A percentile compares a stretch with the other conserved stretches of the same genome.
These are phyloP conservation scores for Acer campestre DNA, from an alignment of 345 rosid species.

Conservation along the genomic window DNA sequence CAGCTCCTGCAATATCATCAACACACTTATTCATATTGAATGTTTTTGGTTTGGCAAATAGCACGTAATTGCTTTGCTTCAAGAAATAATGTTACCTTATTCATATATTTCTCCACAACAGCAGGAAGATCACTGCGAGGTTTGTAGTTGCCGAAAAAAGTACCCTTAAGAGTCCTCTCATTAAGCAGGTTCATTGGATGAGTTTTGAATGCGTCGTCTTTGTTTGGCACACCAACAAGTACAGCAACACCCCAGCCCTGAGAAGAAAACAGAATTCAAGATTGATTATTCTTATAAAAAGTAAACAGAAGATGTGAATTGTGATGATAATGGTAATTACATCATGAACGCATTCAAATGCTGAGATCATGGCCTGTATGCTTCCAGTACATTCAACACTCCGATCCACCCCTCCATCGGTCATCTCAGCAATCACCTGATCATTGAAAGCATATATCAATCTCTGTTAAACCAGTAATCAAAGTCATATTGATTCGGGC, in stretches of 20 bases:
- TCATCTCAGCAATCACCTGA: slow-evolving; percentile 77
- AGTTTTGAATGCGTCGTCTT: slow-evolving; percentile 63
- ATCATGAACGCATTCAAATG: slow-evolving; percentile 87
- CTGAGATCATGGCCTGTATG: slow-evolving; percentile 75
- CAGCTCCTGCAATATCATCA: slow-evolving; percentile 37
- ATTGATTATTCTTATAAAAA: background rate
- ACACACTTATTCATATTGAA: too few species aligned
- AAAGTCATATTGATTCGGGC: slow-evolving; percentile 3
- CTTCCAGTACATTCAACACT: slow-evolving; percentile 81
- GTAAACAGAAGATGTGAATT: background rate
- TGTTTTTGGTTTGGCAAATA: too few species aligned
- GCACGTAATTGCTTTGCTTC: background rate
- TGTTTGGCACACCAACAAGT: slow-evolving; percentile 66
- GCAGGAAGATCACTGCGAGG: slow-evolving; percentile 64
- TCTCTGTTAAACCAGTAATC: background rate
- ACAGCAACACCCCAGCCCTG: slow-evolving; percentile 89
- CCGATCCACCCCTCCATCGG: slow-evolving; percentile 78
- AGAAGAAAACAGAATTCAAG: slow-evolving; percentile 2
- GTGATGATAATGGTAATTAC: slow-evolving; percentile 37
- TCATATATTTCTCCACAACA: slow-evolving; percentile 66
- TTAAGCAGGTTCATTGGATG: slow-evolving; percentile 59
- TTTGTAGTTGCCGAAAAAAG: slow-evolving; percentile 71
- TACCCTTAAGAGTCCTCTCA: slow-evolving; percentile 72
- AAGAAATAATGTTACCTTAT: slow-evolving; percentile 35
- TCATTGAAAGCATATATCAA: slow-evolving; percentile 7